Base-by-base conservation (phyloP, 148 eudicot genomes). In the Camellia lanceoleosa region DNA sequence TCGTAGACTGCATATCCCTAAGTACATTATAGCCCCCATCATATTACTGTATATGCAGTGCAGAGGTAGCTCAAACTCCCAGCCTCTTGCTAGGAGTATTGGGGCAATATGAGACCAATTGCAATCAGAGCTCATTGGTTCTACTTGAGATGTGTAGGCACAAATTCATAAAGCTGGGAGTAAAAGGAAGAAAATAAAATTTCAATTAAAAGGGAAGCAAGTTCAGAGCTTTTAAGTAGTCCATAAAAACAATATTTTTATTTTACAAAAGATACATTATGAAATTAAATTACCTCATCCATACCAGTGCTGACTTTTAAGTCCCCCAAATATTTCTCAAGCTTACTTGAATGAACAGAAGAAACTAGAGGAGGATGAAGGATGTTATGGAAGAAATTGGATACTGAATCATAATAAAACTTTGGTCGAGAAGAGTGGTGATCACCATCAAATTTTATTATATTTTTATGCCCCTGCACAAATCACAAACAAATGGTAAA, bases 381-480 rank as follows among this genome's bases (percentile, higher is more conserved):
- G 59, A 89, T 84, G 46, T 94, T 91, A 83, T 86, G 84, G 87
- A 94, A 94, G 86, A 94, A 94, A 74, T 91, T 85, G 59, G 97
- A 91, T 71, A 94, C 91, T 0, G 97, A 89, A 68, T 94, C 98
- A 83, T 92, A 92, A 85, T 86, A 94, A 75, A 90, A 91, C 71
- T 92, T 95, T 55, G 98, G 97, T 71, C 98, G 88, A 46, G 98
- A 90, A 73, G 98, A 92, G 86, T 91, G 92, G 83, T 94, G 98
- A 88, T 94, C 98, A 51, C 98, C 98, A 70, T 92, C 93, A 85
- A 94, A 92, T 81, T 92, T 92, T 76, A 94, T 90, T 77, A 94
- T 91, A 87, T 88, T 91, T 85, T 94, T 94, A 85, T 90, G 93
- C 58, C 97, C 98, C 98, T 94, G 91, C 80, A 88, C 51, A 79